Percentiles rank a stretch among this genome's conserved stretches.
phyloP scores from a whole-genome alignment of 2,329 filamentous ascomycete genomes.

The Colletotrichum cordylinicola region DNA sequence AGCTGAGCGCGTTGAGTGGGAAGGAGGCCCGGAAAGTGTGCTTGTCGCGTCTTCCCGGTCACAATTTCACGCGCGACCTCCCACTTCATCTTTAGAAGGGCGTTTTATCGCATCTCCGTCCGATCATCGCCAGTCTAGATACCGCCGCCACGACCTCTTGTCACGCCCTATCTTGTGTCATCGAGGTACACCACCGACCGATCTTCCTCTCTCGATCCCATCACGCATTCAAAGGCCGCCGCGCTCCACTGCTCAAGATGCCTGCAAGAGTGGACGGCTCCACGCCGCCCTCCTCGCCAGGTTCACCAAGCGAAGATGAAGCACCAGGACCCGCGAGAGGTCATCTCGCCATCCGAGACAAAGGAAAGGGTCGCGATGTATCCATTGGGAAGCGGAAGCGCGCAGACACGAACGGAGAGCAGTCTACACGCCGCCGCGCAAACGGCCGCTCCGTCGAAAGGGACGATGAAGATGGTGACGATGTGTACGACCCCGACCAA shows the following conservation, averaged over 20 bases:
- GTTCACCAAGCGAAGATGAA: slow-evolving; percentile 18
- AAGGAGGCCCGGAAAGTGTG: background rate
- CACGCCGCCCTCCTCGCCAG: slow-evolving; percentile 25
- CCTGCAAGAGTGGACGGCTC: slow-evolving; percentile 12
- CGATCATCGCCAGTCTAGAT: background rate
- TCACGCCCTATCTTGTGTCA: background rate
- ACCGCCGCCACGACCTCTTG: background rate
- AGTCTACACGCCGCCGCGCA: slow-evolving; percentile 20
- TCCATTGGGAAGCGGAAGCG: slow-evolving; percentile 22
- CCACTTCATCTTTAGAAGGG: background rate
- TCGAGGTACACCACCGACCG: background rate
- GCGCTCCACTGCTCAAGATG: background rate
- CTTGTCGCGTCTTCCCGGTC: slow-evolving; percentile 18
- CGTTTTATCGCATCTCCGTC: background rate
- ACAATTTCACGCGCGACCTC: slow-evolving; percentile 1
- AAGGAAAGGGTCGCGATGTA: slow-evolving; percentile 25
- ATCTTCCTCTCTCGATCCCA: background rate
- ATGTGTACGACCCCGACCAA: slow-evolving; percentile 83
- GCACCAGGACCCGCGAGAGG: background rate
- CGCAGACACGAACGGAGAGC: slow-evolving; percentile 5
- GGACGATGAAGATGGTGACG: slow-evolving; percentile 26
- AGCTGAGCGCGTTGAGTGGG: slow-evolving; percentile 19
- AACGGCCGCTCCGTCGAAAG: slow-evolving; percentile 12
- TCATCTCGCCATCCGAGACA: slow-evolving; percentile 34
- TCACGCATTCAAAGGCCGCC: background rate